These are phyloP conservation scores for Poronia punctata DNA, from an alignment of 495 filamentous ascomycete species.

Conservation along the genomic window DNA sequence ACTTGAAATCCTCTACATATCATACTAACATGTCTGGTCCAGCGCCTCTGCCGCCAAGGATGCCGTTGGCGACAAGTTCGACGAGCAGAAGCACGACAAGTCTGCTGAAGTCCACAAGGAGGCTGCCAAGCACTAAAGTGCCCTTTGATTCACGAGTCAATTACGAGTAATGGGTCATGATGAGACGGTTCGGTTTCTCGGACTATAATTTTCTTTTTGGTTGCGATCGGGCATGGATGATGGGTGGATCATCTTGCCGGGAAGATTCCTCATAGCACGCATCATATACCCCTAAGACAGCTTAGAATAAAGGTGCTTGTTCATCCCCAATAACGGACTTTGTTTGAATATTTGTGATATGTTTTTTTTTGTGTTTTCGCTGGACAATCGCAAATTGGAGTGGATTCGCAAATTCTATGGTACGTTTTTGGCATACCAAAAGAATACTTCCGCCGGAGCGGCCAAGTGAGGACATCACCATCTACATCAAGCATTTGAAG, in stretches of 20 bases:
- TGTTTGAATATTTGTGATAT: neutral
- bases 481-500: no score
- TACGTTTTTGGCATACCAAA: no score
- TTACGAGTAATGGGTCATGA: conserved; percentile 17
- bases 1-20: neutral
- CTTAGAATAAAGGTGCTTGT: conserved; percentile 23
- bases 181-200: neutral
- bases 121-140: conserved; percentile 45
- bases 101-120: conserved; percentile 53
- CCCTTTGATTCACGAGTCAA: conserved; percentile 10
- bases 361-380: no score
- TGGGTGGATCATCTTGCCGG: conserved; percentile 10
- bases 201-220: conserved; percentile 15
- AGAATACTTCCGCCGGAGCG: no score
- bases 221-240: conserved; percentile 14
- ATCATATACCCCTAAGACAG: conserved; percentile 30
- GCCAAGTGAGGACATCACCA: no score
- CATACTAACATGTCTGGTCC: conserved; percentile 14
- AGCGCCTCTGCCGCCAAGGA: conserved; percentile 49
- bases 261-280: conserved; percentile 10
- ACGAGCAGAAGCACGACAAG: conserved; percentile 48
- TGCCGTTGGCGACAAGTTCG: conserved; percentile 50
- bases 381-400: neutral
- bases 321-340: conserved; percentile 10
- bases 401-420: no score